Evolutionary conservation across 768 basidiomycete genomes (phyloP).

Genomic region (Boletus pseudo-olivaceus): DNA sequence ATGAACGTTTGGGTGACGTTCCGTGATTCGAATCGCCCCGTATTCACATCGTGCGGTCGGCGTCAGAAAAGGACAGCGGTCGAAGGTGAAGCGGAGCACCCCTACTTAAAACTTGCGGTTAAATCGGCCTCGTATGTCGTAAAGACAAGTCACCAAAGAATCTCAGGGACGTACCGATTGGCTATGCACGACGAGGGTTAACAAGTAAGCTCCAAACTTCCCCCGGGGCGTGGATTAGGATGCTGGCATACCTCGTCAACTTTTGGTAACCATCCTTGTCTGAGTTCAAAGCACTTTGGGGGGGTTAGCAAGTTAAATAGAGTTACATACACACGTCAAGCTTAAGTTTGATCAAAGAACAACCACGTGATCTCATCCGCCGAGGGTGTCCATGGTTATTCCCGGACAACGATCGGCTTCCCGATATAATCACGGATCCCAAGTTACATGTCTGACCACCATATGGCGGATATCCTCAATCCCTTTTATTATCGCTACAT

Average conservation of each 20-base stretch:
- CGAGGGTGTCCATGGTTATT: neutral
- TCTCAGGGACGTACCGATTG: constrained; percentile 1
- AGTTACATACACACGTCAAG: constrained; percentile 20
- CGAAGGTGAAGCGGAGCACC: too few species aligned
- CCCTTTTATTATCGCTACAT: constrained; percentile 15
- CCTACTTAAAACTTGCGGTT: constrained; percentile 13
- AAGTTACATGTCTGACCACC: neutral
- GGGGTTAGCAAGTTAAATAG: constrained; percentile 6
- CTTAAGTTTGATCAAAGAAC: constrained; percentile 19
- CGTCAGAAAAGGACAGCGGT: too few species aligned
- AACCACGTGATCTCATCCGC: constrained; percentile 3
- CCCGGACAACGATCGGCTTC: constrained; percentile 8
- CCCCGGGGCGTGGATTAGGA: neutral
- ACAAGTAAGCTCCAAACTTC: neutral
- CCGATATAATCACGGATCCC: neutral
- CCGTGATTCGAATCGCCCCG: neutral
- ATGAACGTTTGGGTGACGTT: constrained; percentile 3
- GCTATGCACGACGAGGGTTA: neutral
- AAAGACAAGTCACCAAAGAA: neutral
- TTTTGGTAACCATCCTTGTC: constrained; percentile 9
- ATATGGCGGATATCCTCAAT: constrained; percentile 8
- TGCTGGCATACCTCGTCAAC: constrained; percentile 11
- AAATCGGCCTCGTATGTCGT: constrained; percentile 5
- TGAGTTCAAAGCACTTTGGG: constrained; percentile 17
- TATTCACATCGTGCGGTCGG: neutral